These are phyloP conservation scores for Boletellus ananiceps DNA, from an alignment of 768 basidiomycete species.

Conservation along the genomic window DNA sequence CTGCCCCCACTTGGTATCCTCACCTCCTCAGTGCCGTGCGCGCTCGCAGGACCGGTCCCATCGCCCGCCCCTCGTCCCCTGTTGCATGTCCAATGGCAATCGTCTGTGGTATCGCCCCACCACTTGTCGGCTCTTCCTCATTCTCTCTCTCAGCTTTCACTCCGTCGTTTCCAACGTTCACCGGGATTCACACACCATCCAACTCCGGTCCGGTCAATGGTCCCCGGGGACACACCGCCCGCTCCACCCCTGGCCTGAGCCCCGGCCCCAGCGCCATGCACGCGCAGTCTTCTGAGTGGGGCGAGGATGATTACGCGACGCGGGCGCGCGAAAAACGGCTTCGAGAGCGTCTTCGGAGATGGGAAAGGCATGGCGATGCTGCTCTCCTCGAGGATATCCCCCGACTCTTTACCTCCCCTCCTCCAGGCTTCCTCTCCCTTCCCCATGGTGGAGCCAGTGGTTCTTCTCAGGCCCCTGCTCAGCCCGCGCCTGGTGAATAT, in stretches of 20 bases:
- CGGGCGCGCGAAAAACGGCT: conserved; percentile 69
- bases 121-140: conserved; percentile 51
- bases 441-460: background rate
- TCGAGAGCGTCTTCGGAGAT: conserved; percentile 63
- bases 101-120: conserved; percentile 82
- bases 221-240: conserved; percentile 17
- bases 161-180: conserved; percentile 10
- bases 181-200: conserved; percentile 12
- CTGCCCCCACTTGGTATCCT: conserved; percentile 77
- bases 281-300: conserved; percentile 43
- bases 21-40: conserved; percentile 75
- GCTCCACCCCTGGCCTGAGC: conserved; percentile 22
- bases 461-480: conserved; percentile 20
- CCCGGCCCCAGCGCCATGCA: conserved; percentile 17
- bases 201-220: background rate
- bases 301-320: conserved; percentile 62
- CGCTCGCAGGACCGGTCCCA: conserved; percentile 62
- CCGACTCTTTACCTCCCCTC: conserved; percentile 37
- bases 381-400: conserved; percentile 63
- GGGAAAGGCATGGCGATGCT: conserved; percentile 60
- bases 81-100: conserved; percentile 72
- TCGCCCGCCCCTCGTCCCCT: conserved; percentile 55
- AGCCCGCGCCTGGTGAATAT: conserved; percentile 23
- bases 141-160: conserved; percentile 6
- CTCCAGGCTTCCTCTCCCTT: conserved; percentile 8